These are phyloP conservation scores for Hemisphaericaspora lyxosophila DNA, from an alignment of 1,139 yeast genomes.

Conservation along the genomic window DNA sequence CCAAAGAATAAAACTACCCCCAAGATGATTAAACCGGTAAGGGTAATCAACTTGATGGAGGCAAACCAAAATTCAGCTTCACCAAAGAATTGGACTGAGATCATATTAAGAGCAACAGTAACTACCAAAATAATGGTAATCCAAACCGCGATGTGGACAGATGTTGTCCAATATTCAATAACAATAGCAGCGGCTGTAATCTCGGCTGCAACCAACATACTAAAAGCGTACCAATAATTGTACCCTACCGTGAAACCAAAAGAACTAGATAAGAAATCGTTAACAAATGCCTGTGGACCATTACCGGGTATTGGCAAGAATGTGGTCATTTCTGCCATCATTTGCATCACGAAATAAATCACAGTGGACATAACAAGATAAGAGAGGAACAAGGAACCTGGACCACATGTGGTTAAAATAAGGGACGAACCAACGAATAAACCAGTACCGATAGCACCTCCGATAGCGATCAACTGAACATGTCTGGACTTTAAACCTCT, in stretches of 20 bases:
- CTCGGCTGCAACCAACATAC: constrained; percentile 51
- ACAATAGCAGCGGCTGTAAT: constrained; percentile 54
- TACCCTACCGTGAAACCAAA: constrained; percentile 50
- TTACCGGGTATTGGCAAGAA: constrained; percentile 53
- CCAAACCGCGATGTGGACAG: constrained; percentile 54
- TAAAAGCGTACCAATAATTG: constrained; percentile 51
- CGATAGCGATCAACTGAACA: constrained; percentile 38
- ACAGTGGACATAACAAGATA: constrained; percentile 51
- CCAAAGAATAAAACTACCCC: constrained; percentile 49
- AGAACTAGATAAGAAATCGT: constrained; percentile 35
- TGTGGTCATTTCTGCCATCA: constrained; percentile 62
- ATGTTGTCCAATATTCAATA: constrained; percentile 56
- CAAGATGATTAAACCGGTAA: constrained; percentile 39
- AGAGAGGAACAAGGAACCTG: constrained; percentile 49
- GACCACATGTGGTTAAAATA: constrained; percentile 47
- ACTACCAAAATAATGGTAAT: constrained; percentile 48
- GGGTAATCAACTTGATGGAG: constrained; percentile 45
- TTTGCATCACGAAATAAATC: constrained; percentile 57
- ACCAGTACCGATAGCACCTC: constrained; percentile 46
- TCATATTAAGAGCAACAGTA: constrained; percentile 39
- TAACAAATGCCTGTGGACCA: constrained; percentile 41
- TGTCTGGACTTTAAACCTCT: constrained; percentile 42
- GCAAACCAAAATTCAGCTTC: constrained; percentile 72
- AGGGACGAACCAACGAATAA: constrained; percentile 50
- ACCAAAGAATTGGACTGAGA: constrained; percentile 55